Evolutionary conservation across 2,329 filamentous ascomycete genomes (phyloP).

Genomic region (Cercospora nicotianae): DNA sequence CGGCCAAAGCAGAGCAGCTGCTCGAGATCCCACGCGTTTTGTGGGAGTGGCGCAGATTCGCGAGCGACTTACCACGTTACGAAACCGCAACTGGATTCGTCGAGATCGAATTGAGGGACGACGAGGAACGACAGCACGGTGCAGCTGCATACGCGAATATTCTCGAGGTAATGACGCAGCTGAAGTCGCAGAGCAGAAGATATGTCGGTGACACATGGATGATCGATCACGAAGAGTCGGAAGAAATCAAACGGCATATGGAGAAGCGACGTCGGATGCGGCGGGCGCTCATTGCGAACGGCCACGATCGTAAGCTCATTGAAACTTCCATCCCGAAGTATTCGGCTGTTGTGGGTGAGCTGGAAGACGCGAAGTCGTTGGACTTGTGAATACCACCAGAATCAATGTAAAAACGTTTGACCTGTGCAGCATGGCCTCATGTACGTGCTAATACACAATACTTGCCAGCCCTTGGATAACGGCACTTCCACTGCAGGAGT

Average conservation of each 20-base stretch:
- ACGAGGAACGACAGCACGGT: constrained; percentile 11
- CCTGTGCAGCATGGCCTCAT: not conserved
- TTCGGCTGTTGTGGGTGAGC: not conserved
- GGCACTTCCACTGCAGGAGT: not conserved
- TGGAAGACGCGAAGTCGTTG: not conserved
- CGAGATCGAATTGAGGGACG: constrained; percentile 26
- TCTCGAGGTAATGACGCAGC: not conserved
- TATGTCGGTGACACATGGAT: constrained; percentile 18
- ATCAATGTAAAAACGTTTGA: not conserved
- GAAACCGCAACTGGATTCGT: constrained; percentile 36
- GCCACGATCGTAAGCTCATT: not conserved
- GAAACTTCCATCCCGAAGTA: not conserved
- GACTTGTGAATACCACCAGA: not conserved
- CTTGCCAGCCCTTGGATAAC: not conserved
- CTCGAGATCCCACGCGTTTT: constrained; percentile 32
- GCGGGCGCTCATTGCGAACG: not conserved
- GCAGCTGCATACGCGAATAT: not conserved
- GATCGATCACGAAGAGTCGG: not conserved
- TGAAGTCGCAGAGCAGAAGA: constrained; percentile 5
- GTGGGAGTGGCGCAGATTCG: constrained; percentile 29
- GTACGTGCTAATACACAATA: not conserved
- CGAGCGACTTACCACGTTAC: constrained; percentile 29
- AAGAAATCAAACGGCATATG: not conserved
- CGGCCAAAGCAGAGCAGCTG: constrained; percentile 7
- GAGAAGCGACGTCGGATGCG: not conserved